Percentiles rank a stretch among this genome's conserved stretches.
Evolutionary conservation across 805 yeast species (phyloP).

Genomic region (Kuraishia piskuri): DNA sequence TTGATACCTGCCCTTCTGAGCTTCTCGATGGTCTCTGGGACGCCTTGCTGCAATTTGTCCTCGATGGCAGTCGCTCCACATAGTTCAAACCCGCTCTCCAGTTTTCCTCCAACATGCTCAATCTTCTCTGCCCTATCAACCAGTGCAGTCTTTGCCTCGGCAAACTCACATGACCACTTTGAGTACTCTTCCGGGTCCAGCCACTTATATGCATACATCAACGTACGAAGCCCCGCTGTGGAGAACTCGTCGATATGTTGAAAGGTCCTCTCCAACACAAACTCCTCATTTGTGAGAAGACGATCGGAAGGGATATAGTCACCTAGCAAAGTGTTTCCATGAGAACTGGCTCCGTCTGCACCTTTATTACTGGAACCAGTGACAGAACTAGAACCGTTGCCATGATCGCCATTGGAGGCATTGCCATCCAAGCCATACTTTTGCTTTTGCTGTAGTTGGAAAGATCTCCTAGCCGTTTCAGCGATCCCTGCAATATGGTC

Average conservation of each 20-base stretch:
- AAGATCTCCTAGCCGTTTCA: conserved; percentile 42
- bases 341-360: conserved; percentile 2
- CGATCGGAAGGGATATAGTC: conserved; percentile 43
- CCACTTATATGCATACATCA: conserved; percentile 76
- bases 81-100: conserved; percentile 63
- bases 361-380: not conserved
- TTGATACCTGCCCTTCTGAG: conserved; percentile 88
- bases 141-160: conserved; percentile 70
- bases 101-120: conserved; percentile 60
- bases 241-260: conserved; percentile 92
- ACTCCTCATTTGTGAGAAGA: conserved; percentile 62
- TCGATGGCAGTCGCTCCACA: conserved; percentile 96
- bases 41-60: conserved; percentile 95
- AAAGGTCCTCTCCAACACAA: conserved; percentile 71
- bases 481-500: conserved; percentile 48
- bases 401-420: not conserved
- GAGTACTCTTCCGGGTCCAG: conserved; percentile 49
- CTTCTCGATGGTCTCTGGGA: conserved; percentile 88
- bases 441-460: conserved; percentile 50
- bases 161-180: conserved; percentile 59
- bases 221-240: conserved; percentile 88
- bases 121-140: conserved; percentile 56
- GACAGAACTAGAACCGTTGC: not conserved
- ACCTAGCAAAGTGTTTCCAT: conserved; percentile 6
- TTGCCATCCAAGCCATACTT: conserved; percentile 33